Percentiles rank a stretch among this genome's conserved stretches.
These are phyloP conservation scores for Gossypium ekmanianum DNA, from an alignment of 345 rosid genomes.

Conservation along the genomic window DNA sequence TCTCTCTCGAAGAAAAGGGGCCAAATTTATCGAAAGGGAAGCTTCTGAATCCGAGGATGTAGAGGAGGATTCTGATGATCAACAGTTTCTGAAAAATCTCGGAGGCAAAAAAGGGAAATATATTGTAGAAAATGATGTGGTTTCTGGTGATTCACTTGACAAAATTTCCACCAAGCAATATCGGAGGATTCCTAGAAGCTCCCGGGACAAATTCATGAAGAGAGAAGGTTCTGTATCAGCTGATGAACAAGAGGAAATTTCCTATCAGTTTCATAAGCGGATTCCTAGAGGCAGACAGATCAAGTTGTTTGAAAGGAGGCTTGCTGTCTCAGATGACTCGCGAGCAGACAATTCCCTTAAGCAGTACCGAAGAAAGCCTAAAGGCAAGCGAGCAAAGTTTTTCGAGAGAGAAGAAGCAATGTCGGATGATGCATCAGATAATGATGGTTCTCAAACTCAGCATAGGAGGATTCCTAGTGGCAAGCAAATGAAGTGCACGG, in stretches of 20 bases:
- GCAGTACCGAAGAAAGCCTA: slow-evolving; percentile 38
- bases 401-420: slow-evolving; percentile 32
- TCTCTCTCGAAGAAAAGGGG: slow-evolving; percentile 39
- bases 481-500: slow-evolving; percentile 27
- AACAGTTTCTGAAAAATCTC: slow-evolving; percentile 25
- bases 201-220: slow-evolving; percentile 29
- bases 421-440: slow-evolving; percentile 39
- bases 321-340: slow-evolving; percentile 31
- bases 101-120: slow-evolving; percentile 31
- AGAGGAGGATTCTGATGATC: slow-evolving; percentile 28
- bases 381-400: slow-evolving; percentile 37
- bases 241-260: slow-evolving; percentile 38
- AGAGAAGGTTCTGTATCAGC: slow-evolving; percentile 48
- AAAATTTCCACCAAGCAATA: slow-evolving; percentile 26
- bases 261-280: slow-evolving; percentile 19
- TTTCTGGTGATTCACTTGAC: slow-evolving; percentile 51
- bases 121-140: slow-evolving; percentile 43
- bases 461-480: slow-evolving; percentile 24
- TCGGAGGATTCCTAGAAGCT: slow-evolving; percentile 27
- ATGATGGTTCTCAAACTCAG: slow-evolving; percentile 20
- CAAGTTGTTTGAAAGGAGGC: slow-evolving; percentile 23
- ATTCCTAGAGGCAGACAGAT: slow-evolving; percentile 34
- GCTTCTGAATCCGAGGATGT: slow-evolving; percentile 40
- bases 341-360: slow-evolving; percentile 30
- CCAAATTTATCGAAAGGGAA: slow-evolving; percentile 30